Conservation (phyloP, 2,329 filamentous ascomycete genomes). For the Colletotrichum scovillei region DNA sequence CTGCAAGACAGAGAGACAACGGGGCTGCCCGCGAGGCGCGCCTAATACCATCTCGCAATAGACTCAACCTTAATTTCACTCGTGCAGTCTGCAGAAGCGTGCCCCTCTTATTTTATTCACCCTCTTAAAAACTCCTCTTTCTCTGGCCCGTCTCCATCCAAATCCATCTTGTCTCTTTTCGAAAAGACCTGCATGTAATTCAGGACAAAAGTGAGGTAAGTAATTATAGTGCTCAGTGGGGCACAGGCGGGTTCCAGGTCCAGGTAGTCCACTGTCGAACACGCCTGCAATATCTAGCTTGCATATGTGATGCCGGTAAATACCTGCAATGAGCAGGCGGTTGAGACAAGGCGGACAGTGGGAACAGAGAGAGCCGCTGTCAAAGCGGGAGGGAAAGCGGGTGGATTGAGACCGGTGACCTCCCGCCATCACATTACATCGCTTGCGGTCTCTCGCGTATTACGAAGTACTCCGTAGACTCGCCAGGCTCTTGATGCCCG, state of each 20-base stretch:
- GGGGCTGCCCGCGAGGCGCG: neutral
- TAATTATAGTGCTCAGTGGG: neutral
- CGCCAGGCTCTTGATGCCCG: neutral
- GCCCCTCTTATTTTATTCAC: neutral
- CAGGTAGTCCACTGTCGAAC: neutral
- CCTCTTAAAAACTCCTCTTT: neutral
- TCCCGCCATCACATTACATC: neutral
- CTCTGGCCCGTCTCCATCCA: neutral
- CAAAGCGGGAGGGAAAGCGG: slow-evolving; percentile 20
- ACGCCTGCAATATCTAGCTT: slow-evolving; percentile 18
- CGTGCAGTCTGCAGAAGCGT: neutral
- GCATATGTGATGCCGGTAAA: slow-evolving; percentile 26
- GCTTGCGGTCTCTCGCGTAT: slow-evolving; percentile 10
- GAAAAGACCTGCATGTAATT: neutral
- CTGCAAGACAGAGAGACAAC: neutral
- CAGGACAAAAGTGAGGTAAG: neutral
- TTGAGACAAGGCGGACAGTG: slow-evolving; percentile 19
- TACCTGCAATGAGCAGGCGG: slow-evolving; percentile 16
- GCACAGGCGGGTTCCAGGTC: neutral
- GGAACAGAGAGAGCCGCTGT: neutral
- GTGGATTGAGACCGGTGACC: neutral
- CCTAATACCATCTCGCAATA: neutral
- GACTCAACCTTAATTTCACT: neutral
- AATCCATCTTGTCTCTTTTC: neutral
- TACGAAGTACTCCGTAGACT: neutral